Evolutionary conservation across 306 rosid genomes (phyloP), one percentile per base, ranked within the genome.

Genomic region (Ochetophila trinervis): DNA sequence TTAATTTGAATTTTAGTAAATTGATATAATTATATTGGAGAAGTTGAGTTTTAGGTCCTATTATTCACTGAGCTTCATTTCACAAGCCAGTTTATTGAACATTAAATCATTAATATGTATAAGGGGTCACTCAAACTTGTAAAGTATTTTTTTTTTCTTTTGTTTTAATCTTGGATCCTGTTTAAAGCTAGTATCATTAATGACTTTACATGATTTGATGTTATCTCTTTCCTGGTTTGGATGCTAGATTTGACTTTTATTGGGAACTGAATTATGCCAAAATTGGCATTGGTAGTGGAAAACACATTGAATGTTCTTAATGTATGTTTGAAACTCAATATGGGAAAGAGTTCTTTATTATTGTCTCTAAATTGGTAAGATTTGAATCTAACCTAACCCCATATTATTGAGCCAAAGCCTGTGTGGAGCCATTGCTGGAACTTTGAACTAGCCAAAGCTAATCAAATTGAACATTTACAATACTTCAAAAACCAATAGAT

Each of bases 401-500:
- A 19, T 57, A 22, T 11, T 6, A 32, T 21, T 18, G 35, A 19
- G 50, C 34, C 23, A 45, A 11, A 14, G 58, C 23, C 14, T 53
- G 53, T 36, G 54, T 32, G 48, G 74, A 47, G 37, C 30, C 24
- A 32, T 4, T 54, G 55, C 45, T 10, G 14, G 40, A 35, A 53
- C 23, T 11, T 54, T 50, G 53, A 17, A 53, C 16, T 22, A 17
- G 35, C 48, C 47, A 34, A 47, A 53, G 73, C 45, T 53, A 61
- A 55, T 42, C 15, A 45, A 50, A 49, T 21, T 30, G 55, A 55
- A 63, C 60, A 59, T 19, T 57, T 60, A 52, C 19, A 63, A 51
- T 47, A 35, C 59, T 60, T 70, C 45, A 52, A 37, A 42, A 51
- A 17, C 20, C 15, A 44, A 44, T 68, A 44, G 65, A 49, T 75